phyloP scores from a whole-genome alignment of 441 rosid species.

The Arabidopsis lyrata region DNA sequence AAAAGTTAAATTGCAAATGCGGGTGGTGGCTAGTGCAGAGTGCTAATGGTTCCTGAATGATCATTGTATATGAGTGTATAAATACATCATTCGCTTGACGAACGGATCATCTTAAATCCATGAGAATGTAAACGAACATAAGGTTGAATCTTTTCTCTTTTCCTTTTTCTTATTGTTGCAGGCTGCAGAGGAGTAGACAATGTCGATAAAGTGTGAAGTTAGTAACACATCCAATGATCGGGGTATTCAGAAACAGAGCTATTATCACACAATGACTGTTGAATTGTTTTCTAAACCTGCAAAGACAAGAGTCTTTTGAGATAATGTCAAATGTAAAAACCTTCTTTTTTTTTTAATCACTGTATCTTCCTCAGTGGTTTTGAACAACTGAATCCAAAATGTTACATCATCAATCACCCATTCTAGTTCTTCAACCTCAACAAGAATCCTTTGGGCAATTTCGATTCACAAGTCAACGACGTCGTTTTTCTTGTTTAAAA shows the following conservation, averaged over 20 bases:
- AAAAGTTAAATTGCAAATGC: neutral
- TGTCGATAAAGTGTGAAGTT: neutral
- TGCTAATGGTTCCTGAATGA: neutral
- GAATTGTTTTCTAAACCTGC: slow-evolving; percentile 17
- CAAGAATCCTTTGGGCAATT: neutral
- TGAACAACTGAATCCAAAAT: neutral
- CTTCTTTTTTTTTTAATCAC: too few species aligned
- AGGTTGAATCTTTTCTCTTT: neutral
- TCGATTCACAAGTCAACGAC: neutral
- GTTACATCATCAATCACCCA: neutral
- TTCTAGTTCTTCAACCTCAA: neutral
- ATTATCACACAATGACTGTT: slow-evolving; percentile 11
- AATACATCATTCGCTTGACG: neutral
- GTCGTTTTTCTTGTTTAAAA: neutral
- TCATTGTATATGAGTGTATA: neutral
- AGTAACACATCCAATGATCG: slow-evolving; percentile 14
- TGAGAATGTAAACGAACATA: neutral
- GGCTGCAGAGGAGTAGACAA: slow-evolving; percentile 31
- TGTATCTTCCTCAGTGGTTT: neutral
- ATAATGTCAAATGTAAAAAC: slow-evolving; percentile 10
- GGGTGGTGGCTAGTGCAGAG: neutral
- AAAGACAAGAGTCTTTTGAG: slow-evolving; percentile 12
- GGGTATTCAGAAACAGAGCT: slow-evolving; percentile 4
- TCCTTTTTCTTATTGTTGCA: slow-evolving; percentile 2
- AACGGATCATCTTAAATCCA: neutral